Base-by-base conservation (phyloP, 805 yeast species). In the Yarrowia osloensis region DNA sequence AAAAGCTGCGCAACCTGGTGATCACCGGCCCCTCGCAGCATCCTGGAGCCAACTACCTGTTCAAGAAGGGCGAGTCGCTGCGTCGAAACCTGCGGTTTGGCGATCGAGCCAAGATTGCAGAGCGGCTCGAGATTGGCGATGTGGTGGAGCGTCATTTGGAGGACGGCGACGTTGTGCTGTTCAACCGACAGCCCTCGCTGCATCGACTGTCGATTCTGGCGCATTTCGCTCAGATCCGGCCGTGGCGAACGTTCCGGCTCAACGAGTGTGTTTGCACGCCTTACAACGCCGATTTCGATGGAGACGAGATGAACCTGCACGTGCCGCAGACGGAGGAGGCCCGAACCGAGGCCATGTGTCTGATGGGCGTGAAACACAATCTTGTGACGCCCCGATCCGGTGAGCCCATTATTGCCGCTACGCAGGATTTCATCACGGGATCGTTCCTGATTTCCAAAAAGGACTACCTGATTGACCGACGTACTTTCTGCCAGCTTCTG, bases 321-420 rank as follows among this genome's bases (percentile, higher is more conserved):
- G 99, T 95, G 54, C 99, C 99, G 1, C 99, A 95, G 78, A 95
- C 98, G 1, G 98, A 95, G 79, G 99, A 95, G 78, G 98, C 99
- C 0, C 82, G 99, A 71, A 97, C 98, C 0, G 99, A 95, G 78
- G 99, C 99, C n/a, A 91, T 94, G 78, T 90, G 90, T 74, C 82
- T 95, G 74, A 95, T 95, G 99, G 99, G 98, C 66, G 99, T 95
- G 47, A 95, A 95, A 74, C 90, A 93, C 75, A 95, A 95, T 76
- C 81, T 95, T 70, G 83, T 95, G 72, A 95, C 99, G 1, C 99
- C 99, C 11, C 91, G 93, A 75, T 90, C 97, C 35, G 99, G 99
- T 73, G 99, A 96, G 74, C 99, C 99, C 0, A 95, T 95, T 73
- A 95, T 95, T 83, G 99, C 99, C 0, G 99, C 99, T 9, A 95